Conservation (phyloP, 2,329 filamentous ascomycete genomes). For the Cladosporium sphaerospermum region DNA sequence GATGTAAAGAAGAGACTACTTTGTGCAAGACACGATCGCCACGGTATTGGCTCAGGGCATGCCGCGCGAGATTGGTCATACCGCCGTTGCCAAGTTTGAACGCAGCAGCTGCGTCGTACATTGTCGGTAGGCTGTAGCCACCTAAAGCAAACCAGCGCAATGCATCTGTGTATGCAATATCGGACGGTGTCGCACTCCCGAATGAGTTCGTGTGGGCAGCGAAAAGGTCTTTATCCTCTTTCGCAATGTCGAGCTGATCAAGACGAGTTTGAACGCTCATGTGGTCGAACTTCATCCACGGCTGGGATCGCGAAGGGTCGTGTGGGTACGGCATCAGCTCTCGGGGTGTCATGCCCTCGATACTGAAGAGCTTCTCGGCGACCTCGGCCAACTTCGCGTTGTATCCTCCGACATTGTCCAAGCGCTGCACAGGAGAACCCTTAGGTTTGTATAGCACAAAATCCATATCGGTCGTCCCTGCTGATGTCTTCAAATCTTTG, state of each 20-base stretch:
- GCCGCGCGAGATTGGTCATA: constrained; percentile 7
- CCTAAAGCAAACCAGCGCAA: constrained; percentile 29
- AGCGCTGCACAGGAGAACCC: neutral
- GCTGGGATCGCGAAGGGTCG: constrained; percentile 25
- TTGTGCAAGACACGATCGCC: neutral
- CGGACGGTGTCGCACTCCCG: constrained; percentile 8
- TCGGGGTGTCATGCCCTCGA: constrained; percentile 27
- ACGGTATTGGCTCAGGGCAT: neutral
- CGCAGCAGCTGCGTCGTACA: constrained; percentile 18
- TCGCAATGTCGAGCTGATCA: constrained; percentile 21
- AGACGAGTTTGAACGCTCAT: constrained; percentile 28
- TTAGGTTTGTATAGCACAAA: neutral
- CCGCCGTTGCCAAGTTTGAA: constrained; percentile 26
- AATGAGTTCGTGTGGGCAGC: constrained; percentile 20
- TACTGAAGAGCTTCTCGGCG: constrained; percentile 24
- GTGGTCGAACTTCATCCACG: constrained; percentile 27
- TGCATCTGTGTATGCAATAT: constrained; percentile 25
- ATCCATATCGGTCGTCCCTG: neutral
- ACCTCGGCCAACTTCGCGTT: neutral
- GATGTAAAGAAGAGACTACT: neutral
- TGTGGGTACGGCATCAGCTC: constrained; percentile 34
- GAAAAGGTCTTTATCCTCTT: constrained; percentile 20
- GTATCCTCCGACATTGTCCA: neutral
- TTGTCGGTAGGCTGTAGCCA: constrained; percentile 20
- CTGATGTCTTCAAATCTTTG: constrained; percentile 11